These are phyloP conservation scores for Diversispora eburnea DNA, from an alignment of 192 early-diverging fungal species.

Conservation along the genomic window DNA sequence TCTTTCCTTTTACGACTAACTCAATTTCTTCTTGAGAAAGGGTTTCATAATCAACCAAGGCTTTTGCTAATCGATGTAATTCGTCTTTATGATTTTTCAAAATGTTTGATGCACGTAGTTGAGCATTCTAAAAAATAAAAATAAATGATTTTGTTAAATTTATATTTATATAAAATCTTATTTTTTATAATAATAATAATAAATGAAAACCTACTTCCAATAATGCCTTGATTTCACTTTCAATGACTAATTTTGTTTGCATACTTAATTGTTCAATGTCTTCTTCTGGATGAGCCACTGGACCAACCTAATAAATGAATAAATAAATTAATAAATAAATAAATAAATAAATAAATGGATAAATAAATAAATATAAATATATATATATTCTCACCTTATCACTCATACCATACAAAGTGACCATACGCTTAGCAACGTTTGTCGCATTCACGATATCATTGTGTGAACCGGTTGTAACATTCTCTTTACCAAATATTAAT, in stretches of 20 bases:
- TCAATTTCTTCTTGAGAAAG: slow-evolving; percentile 85
- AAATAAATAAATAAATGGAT: background rate
- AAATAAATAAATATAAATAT: too few species aligned
- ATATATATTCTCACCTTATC: slow-evolving; percentile 50
- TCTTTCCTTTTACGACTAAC: slow-evolving; percentile 65
- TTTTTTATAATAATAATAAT: slow-evolving; percentile 26
- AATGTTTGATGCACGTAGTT: slow-evolving; percentile 66
- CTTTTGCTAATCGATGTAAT: slow-evolving; percentile 83
- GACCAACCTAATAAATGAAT: slow-evolving; percentile 55
- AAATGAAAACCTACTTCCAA: slow-evolving; percentile 53
- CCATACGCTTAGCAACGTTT: slow-evolving; percentile 85
- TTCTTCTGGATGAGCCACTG: slow-evolving; percentile 71
- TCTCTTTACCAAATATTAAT: slow-evolving; percentile 89
- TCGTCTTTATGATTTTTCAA: slow-evolving; percentile 79
- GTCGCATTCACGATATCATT: slow-evolving; percentile 92
- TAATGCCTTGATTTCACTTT: slow-evolving; percentile 77
- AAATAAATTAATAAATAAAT: background rate
- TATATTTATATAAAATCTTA: too few species aligned
- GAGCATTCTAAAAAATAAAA: slow-evolving; percentile 46
- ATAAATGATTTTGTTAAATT: background rate
- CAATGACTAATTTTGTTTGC: slow-evolving; percentile 77
- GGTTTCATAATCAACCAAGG: slow-evolving; percentile 95
- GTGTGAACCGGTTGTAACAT: slow-evolving; percentile 91
- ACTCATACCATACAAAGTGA: slow-evolving; percentile 89
- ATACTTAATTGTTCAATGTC: slow-evolving; percentile 69